Base-by-base conservation (phyloP, 1,284 basidiomycete genomes). In the Grifola frondosa region DNA sequence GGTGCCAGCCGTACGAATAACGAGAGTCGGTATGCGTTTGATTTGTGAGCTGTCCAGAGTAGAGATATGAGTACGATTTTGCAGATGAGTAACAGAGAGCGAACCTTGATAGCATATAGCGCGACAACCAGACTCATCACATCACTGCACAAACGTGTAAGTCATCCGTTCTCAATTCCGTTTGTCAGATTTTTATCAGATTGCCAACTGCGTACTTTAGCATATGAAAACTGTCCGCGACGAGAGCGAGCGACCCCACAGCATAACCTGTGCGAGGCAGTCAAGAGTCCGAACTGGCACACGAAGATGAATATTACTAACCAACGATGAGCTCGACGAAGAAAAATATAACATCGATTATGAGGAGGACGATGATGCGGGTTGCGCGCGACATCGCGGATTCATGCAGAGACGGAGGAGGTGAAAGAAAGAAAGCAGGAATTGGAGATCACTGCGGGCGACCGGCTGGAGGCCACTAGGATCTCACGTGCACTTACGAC, bases 141-240 rank as follows among this genome's bases (percentile, higher is more conserved):
- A 76, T 95, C 91, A 68, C 91, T 95, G 64, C 32, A 53, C 46
- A 46, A 44, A 42, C 43, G 45, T 16, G 37, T 37, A 21, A 33
- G 30, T 35, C 42, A 22, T 42, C 32, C 31, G 15, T 30, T 34
- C 9, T 17, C 24, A 12, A 31, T 42, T 20, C 36, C 22, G 32
- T 34, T 11, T n/a, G n/a, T n/a, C n/a, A n/a, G n/a, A n/a, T n/a
- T n/a, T n/a, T n/a, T n/a, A n/a, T n/a, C n/a, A n/a, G n/a, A n/a
- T n/a, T n/a, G n/a, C 23, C 25, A 42, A 37, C 21, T 42, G 46
- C 79, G 49, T 54, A 95, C 91, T 93, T 94, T 68, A 95, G 83
- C 95, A 98, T 98, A 72, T 99, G 96, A 70, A 99, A 98, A 52
- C 88, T 91, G 70, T 98, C 96, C 16, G 97, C 96, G 26, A 99